Conservation (phyloP, 2,329 filamentous ascomycete species). For the Fonsecaea erecta region DNA sequence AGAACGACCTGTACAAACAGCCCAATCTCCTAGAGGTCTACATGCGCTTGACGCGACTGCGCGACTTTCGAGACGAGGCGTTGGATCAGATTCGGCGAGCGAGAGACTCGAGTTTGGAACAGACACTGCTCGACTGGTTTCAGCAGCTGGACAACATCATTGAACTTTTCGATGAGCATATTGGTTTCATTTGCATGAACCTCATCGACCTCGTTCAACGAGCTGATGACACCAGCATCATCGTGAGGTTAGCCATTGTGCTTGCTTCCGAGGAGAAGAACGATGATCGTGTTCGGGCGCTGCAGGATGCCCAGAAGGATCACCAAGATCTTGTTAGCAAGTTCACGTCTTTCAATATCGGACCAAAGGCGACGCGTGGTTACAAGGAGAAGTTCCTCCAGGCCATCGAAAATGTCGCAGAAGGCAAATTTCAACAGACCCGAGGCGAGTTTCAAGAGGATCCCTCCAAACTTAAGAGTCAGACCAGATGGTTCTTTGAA, state of each 20-base stretch:
- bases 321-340: conserved; percentile 92
- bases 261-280: conserved; percentile 97
- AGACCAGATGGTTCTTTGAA: conserved; percentile 95
- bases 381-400: conserved; percentile 96
- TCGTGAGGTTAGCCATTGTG: conserved; percentile 88
- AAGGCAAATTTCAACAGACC: conserved; percentile 73
- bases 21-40: conserved; percentile 87
- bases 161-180: conserved; percentile 93
- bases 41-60: conserved; percentile 86
- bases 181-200: conserved; percentile 85
- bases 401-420: conserved; percentile 73
- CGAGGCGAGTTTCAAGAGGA: conserved; percentile 80
- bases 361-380: conserved; percentile 86
- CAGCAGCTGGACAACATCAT: conserved; percentile 82
- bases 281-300: conserved; percentile 84
- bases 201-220: conserved; percentile 84
- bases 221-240: conserved; percentile 78
- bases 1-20: conserved; percentile 84
- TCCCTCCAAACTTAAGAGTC: conserved; percentile 81
- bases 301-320: conserved; percentile 93
- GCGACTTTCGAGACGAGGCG: conserved; percentile 93
- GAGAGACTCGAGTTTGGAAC: conserved; percentile 73
- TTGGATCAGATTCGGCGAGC: conserved; percentile 91
- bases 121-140: conserved; percentile 89
- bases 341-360: conserved; percentile 94